Conservation (phyloP, 2,329 filamentous ascomycete species). For the Venturia aucupariae region DNA sequence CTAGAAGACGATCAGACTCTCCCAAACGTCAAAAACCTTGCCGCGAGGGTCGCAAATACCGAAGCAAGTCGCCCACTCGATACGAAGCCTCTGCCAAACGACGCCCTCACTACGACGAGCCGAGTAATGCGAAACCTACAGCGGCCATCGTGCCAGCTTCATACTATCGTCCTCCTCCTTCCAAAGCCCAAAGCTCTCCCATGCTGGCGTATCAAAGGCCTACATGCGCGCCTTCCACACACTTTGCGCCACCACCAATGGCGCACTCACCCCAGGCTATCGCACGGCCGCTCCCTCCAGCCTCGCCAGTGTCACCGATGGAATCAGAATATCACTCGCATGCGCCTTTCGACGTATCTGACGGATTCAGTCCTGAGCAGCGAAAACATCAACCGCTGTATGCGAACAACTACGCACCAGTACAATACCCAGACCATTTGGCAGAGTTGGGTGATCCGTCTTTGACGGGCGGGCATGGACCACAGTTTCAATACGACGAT, state of each 20-base stretch:
- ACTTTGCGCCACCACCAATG: neutral
- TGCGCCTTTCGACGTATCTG: neutral
- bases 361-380: slow-evolving; percentile 1
- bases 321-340: neutral
- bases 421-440: neutral
- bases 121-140: neutral
- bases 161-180: slow-evolving; percentile 2
- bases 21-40: neutral
- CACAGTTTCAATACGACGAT: neutral
- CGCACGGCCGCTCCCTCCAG: neutral
- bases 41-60: neutral
- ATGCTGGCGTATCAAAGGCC: neutral
- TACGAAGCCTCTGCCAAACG: neutral
- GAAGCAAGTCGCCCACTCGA: neutral
- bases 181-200: neutral
- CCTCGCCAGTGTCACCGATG: neutral
- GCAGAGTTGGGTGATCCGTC: slow-evolving; percentile 5
- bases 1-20: neutral
- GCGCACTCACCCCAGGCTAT: neutral
- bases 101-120: neutral
- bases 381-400: neutral
- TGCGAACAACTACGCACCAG: neutral
- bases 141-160: neutral
- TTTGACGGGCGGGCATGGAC: neutral
- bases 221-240: neutral